Percentiles rank a stretch among this genome's conserved stretches.
Evolutionary conservation across 345 rosid genomes (phyloP).

Genomic region (Isatis tinctoria): DNA sequence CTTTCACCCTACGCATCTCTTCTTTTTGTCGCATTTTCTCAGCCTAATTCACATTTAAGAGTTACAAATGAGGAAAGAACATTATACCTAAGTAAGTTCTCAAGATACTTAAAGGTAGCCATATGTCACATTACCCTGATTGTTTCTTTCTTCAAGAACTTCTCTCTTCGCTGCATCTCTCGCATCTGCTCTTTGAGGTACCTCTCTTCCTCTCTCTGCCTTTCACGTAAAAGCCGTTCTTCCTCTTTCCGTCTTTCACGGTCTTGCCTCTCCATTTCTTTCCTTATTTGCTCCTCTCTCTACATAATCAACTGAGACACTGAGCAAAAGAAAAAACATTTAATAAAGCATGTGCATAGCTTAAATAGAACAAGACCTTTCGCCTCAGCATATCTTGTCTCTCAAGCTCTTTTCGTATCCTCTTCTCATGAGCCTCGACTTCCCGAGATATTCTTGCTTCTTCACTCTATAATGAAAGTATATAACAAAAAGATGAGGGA

Average conservation of each 20-base stretch:
- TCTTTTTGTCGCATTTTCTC: slow-evolving; percentile 84
- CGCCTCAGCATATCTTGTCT: slow-evolving; percentile 75
- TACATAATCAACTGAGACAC: slow-evolving; percentile 23
- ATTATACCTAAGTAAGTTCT: neutral
- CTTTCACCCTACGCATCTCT: slow-evolving; percentile 73
- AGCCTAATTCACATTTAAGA: slow-evolving; percentile 39
- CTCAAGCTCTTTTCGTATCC: slow-evolving; percentile 81
- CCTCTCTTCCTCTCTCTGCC: slow-evolving; percentile 91
- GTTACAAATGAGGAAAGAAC: slow-evolving; percentile 8
- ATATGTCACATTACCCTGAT: slow-evolving; percentile 51
- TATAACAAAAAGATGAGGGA: neutral
- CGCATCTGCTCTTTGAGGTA: slow-evolving; percentile 73
- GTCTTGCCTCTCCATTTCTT: slow-evolving; percentile 84
- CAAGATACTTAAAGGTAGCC: slow-evolving; percentile 1
- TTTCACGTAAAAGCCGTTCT: slow-evolving; percentile 83
- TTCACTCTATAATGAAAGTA: slow-evolving; percentile 50
- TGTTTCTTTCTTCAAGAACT: slow-evolving; percentile 75
- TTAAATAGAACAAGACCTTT: slow-evolving; percentile 51
- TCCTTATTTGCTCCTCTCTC: slow-evolving; percentile 81
- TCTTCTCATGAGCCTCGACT: slow-evolving; percentile 84
- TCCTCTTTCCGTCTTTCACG: slow-evolving; percentile 94
- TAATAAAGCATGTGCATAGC: neutral
- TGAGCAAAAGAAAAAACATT: neutral
- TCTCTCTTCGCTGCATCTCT: slow-evolving; percentile 84
- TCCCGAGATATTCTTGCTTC: slow-evolving; percentile 86